phyloP scores from a whole-genome alignment of 2,329 filamentous ascomycete genomes.

The Nemania bipapillata region DNA sequence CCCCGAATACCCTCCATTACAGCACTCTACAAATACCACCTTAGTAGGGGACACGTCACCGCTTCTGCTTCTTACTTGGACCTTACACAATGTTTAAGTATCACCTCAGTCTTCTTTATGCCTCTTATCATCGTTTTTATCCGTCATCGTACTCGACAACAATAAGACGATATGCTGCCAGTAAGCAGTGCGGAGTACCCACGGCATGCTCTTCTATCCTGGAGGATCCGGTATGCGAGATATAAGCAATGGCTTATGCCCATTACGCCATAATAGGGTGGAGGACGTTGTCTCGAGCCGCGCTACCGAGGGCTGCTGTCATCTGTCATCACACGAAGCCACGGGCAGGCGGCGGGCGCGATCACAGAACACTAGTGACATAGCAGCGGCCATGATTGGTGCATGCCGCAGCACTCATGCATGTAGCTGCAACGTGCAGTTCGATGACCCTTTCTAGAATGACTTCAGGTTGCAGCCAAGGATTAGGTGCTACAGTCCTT shows the following conservation, averaged over 20 bases:
- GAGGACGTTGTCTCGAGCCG: no score
- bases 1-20: not conserved
- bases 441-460: conserved; percentile 22
- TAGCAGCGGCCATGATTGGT: conserved; percentile 10
- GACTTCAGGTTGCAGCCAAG: not conserved
- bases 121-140: no score
- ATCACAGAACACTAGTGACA: not conserved
- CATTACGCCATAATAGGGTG: no score
- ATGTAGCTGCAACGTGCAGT: not conserved
- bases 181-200: no score
- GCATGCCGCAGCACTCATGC: not conserved
- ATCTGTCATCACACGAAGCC: no score
- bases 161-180: no score
- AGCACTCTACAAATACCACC: not conserved
- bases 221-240: not conserved
- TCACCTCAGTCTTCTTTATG: no score
- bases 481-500: not conserved
- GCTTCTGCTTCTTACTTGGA: not conserved
- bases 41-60: conserved; percentile 8
- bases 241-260: not conserved
- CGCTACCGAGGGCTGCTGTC: not conserved
- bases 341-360: no score
- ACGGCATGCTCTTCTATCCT: no score
- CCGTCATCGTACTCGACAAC: no score
- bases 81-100: not conserved